Conservation (phyloP, 495 filamentous ascomycete species). For the Sporormia fimetaria region DNA sequence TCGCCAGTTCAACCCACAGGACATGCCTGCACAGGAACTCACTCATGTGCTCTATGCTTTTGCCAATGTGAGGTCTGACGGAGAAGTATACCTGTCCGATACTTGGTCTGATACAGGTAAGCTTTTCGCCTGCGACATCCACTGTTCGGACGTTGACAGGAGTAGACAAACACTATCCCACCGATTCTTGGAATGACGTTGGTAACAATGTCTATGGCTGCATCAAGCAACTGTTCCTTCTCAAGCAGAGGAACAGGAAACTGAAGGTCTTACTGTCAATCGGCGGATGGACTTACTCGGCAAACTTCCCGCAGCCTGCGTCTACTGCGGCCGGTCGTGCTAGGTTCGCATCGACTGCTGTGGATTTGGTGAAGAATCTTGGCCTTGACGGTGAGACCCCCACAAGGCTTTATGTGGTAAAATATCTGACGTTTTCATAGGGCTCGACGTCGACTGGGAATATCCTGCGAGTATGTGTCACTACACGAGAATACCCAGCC, state of each 20-base stretch:
- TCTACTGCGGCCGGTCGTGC: constrained; percentile 48
- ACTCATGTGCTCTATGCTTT: constrained; percentile 92
- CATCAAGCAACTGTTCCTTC: constrained; percentile 83
- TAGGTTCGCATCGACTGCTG: constrained; percentile 55
- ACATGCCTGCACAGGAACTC: constrained; percentile 73
- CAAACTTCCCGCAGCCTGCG: constrained; percentile 72
- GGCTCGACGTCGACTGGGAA: constrained; percentile 28
- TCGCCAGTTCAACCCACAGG: constrained; percentile 74
- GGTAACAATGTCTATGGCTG: constrained; percentile 64
- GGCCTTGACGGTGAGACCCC: constrained; percentile 22
- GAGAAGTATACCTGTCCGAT: constrained; percentile 76
- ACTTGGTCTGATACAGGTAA: constrained; percentile 67
- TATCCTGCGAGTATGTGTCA: constrained; percentile 23
- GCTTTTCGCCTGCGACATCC: no score
- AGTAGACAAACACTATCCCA: constrained; percentile 86
- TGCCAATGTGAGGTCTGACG: constrained; percentile 69
- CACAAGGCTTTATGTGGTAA: background rate
- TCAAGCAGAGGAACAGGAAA: constrained; percentile 79
- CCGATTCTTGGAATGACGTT: constrained; percentile 58
- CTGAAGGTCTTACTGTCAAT: constrained; percentile 88
- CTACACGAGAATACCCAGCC: no score
- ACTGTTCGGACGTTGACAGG: no score
- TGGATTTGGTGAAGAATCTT: constrained; percentile 55
- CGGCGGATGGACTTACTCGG: constrained; percentile 91
- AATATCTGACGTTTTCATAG: constrained; percentile 4